phyloP scores from a whole-genome alignment of 2,329 filamentous ascomycete species.

The Metarhizium album region DNA sequence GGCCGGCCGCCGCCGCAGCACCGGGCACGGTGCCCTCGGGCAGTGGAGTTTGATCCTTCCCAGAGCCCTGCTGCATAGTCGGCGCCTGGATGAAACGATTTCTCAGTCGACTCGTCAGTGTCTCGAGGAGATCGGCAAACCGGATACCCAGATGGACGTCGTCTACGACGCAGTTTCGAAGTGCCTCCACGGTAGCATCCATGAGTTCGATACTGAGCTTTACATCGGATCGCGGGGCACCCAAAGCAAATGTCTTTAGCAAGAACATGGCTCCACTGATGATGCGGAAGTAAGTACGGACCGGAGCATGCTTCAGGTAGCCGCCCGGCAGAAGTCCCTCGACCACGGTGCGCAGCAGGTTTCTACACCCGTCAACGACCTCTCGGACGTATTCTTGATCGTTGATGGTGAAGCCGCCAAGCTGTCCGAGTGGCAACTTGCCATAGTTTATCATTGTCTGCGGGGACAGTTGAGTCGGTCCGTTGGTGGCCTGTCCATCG shows the following conservation, averaged over 20 bases:
- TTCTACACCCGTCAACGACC: slow-evolving; percentile 67
- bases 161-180: slow-evolving; percentile 70
- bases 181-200: slow-evolving; percentile 61
- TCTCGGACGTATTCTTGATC: slow-evolving; percentile 66
- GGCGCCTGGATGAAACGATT: slow-evolving; percentile 62
- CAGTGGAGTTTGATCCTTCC: slow-evolving; percentile 31
- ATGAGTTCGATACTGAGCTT: slow-evolving; percentile 65
- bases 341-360: slow-evolving; percentile 66
- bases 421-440: slow-evolving; percentile 50
- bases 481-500: slow-evolving; percentile 17
- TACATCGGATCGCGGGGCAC: slow-evolving; percentile 68
- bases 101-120: slow-evolving; percentile 61
- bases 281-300: slow-evolving; percentile 78
- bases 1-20: slow-evolving; percentile 1
- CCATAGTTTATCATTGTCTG: slow-evolving; percentile 56
- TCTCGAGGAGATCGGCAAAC: slow-evolving; percentile 74
- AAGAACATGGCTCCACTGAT: slow-evolving; percentile 79
- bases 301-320: slow-evolving; percentile 72
- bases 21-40: slow-evolving; percentile 16
- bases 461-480: slow-evolving; percentile 36
- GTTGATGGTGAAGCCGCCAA: slow-evolving; percentile 52
- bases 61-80: slow-evolving; percentile 30
- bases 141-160: slow-evolving; percentile 78
- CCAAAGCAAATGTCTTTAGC: slow-evolving; percentile 73
- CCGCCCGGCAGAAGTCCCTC: slow-evolving; percentile 63